Conservation (phyloP, 495 filamentous ascomycete species). For the Penicillium silybi region DNA sequence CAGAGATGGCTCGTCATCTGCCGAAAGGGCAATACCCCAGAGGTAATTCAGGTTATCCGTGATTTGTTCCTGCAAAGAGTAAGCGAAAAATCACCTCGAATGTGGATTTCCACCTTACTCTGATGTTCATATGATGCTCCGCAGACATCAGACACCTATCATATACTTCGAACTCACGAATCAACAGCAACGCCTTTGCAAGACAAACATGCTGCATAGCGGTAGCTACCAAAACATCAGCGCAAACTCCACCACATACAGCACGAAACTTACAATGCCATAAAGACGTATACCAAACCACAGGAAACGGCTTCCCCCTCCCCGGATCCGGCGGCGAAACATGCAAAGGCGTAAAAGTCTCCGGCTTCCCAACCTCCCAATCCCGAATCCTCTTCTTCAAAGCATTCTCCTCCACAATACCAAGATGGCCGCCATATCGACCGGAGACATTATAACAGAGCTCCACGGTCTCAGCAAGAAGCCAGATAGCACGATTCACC, state of each 20-base stretch:
- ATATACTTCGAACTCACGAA: constrained; percentile 20
- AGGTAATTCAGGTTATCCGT: constrained; percentile 30
- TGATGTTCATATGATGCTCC: constrained; percentile 15
- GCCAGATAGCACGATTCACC: constrained; percentile 38
- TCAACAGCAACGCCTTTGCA: constrained; percentile 34
- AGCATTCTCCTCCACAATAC: constrained; percentile 14
- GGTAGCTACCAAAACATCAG: constrained; percentile 23
- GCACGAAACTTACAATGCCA: constrained; percentile 30
- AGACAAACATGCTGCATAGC: constrained; percentile 40
- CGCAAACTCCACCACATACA: not conserved
- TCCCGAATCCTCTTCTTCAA: constrained; percentile 27
- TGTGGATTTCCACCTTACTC: too few relatives aligned
- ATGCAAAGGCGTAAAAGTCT: constrained; percentile 36
- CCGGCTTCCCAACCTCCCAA: constrained; percentile 31
- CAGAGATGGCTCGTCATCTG: constrained; percentile 35
- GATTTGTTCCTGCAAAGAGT: constrained; percentile 35
- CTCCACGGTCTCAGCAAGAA: constrained; percentile 39
- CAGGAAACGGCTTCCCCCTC: constrained; percentile 34
- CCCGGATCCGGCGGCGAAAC: constrained; percentile 25
- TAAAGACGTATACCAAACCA: constrained; percentile 36
- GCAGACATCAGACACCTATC: not conserved
- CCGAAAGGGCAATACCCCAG: constrained; percentile 38
- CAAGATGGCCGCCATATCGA: constrained; percentile 14
- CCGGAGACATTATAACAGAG: constrained; percentile 32
- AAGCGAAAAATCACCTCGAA: too few relatives aligned